Percentiles rank a stretch among this genome's conserved stretches.
phyloP scores from a whole-genome alignment of 352 stramenopile genomes.

The Thalassiosira gravida region DNA sequence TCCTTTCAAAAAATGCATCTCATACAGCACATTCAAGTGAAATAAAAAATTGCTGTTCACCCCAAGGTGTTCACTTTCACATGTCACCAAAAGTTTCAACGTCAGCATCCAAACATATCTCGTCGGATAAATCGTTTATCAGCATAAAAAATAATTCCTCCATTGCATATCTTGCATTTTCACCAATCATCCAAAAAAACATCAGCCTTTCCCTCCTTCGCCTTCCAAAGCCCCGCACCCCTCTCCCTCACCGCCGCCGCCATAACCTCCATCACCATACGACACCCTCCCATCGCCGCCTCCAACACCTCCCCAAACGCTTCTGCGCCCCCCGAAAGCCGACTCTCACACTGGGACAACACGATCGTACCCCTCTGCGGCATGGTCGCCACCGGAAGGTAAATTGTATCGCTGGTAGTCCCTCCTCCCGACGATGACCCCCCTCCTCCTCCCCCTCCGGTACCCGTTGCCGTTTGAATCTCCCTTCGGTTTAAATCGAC shows the following conservation, averaged over 20 bases:
- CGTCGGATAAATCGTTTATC: too few relatives aligned
- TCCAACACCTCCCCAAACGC: constrained; percentile 72
- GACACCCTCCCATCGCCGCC: constrained; percentile 77
- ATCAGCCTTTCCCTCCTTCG: constrained; percentile 56
- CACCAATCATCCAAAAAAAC: constrained; percentile 51
- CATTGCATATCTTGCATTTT: too few relatives aligned
- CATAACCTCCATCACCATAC: constrained; percentile 78
- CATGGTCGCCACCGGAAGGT: constrained; percentile 78
- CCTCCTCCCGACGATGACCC: too few relatives aligned
- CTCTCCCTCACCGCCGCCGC: constrained; percentile 75
- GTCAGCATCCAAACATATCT: too few relatives aligned
- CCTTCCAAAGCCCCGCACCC: constrained; percentile 52
- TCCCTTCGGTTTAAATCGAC: constrained; percentile 80
- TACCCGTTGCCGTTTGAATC: constrained; percentile 54
- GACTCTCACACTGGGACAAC: constrained; percentile 81
- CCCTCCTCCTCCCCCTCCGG: constrained; percentile 25
- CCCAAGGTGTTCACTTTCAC: too few relatives aligned
- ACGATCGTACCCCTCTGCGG: constrained; percentile 81
- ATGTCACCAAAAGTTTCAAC: too few relatives aligned
- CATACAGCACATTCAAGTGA: too few relatives aligned
- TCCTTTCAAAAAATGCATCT: too few relatives aligned
- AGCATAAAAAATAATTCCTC: too few relatives aligned
- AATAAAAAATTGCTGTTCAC: too few relatives aligned
- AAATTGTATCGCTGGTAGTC: constrained; percentile 64
- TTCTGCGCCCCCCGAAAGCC: constrained; percentile 61